These are phyloP conservation scores for Arthrobotrys musiformis DNA, from an alignment of 2,329 filamentous ascomycete genomes.

Conservation along the genomic window DNA sequence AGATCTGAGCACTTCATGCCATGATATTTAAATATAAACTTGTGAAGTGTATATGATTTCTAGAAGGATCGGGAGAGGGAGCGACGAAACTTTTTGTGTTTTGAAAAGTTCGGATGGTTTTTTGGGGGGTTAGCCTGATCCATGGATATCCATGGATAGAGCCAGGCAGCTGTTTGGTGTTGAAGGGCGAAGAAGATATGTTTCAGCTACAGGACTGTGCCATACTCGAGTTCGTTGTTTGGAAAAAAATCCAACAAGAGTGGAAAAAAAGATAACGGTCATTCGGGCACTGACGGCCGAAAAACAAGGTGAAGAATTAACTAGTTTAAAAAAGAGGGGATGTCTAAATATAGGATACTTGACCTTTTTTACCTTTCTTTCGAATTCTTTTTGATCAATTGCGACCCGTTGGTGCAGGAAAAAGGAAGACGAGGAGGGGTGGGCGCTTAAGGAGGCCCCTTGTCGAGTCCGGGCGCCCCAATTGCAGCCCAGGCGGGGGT, in stretches of 20 bases:
- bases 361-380: neutral
- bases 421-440: neutral
- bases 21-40: neutral
- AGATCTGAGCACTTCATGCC: neutral
- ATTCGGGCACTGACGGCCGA: neutral
- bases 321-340: neutral
- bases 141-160: too few species aligned
- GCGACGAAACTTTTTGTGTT: too few species aligned
- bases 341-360: constrained; percentile 4
- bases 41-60: neutral
- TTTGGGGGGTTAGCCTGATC: too few species aligned
- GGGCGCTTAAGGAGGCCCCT: constrained; percentile 31
- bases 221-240: neutral
- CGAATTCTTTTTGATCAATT: neutral
- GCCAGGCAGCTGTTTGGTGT: too few species aligned
- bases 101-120: too few species aligned
- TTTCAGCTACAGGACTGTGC: too few species aligned
- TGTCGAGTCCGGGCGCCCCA: too few species aligned
- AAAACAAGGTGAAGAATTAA: neutral
- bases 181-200: neutral
- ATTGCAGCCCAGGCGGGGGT: too few species aligned
- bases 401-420: constrained; percentile 25
- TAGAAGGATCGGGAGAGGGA: neutral
- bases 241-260: neutral
- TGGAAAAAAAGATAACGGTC: neutral